These are phyloP conservation scores for Zasmidium angulare DNA, from an alignment of 2,329 filamentous ascomycete species.

Conservation along the genomic window DNA sequence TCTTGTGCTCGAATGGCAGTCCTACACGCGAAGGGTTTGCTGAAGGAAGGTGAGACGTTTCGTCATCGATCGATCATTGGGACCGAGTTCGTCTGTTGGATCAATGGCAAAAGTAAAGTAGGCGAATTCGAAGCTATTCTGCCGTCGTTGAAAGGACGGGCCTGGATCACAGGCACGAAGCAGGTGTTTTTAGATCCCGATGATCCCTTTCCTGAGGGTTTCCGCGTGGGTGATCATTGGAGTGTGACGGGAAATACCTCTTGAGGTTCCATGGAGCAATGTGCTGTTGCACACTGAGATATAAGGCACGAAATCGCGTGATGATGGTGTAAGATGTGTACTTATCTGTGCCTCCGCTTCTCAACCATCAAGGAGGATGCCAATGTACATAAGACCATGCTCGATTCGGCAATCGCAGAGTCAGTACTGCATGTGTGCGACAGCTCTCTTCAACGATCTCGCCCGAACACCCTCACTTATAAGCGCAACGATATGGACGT, in stretches of 20 bases:
- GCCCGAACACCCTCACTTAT: too few species aligned
- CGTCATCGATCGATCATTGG: conserved; percentile 45
- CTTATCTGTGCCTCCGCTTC: too few species aligned
- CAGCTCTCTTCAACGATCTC: too few species aligned
- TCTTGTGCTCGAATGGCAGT: conserved; percentile 47
- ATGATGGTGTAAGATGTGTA: too few species aligned
- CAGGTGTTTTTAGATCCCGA: conserved; percentile 45
- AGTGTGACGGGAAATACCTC: neutral
- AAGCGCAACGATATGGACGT: too few species aligned
- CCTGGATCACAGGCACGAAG: conserved; percentile 49
- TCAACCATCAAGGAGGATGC: too few species aligned
- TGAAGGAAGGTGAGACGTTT: conserved; percentile 41
- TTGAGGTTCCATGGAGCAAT: too few species aligned
- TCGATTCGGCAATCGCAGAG: too few species aligned
- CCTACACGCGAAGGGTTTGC: conserved; percentile 42
- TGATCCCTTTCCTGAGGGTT: conserved; percentile 47
- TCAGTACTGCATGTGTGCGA: too few species aligned
- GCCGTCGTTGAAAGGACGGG: conserved; percentile 45
- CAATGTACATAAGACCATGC: too few species aligned
- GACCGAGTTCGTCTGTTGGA: conserved; percentile 43
- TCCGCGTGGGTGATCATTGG: conserved; percentile 40
- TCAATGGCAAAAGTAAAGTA: conserved; percentile 40
- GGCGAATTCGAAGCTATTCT: conserved; percentile 43
- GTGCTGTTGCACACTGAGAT: too few species aligned
- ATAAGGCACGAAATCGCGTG: too few species aligned